These are phyloP conservation scores for Triticum dicoccoides DNA, from an alignment of 176 grass and related monocot species.

Conservation along the genomic window DNA sequence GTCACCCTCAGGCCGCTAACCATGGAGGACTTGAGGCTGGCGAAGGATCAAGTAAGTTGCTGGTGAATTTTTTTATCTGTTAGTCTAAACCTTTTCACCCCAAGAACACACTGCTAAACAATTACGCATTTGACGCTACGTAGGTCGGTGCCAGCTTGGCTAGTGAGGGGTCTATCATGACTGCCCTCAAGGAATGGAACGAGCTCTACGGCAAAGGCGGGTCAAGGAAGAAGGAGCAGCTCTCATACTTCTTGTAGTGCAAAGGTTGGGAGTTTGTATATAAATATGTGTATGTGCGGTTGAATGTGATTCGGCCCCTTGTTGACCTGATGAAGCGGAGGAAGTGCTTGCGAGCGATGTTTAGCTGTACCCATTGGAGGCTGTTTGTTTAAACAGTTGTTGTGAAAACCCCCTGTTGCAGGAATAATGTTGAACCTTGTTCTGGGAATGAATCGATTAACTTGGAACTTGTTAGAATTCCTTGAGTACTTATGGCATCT, in stretches of 20 bases:
- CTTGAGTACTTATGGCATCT: background rate
- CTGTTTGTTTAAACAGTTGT: background rate
- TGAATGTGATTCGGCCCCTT: background rate
- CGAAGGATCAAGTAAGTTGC: constrained; percentile 72
- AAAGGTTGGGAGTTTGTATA: constrained; percentile 10
- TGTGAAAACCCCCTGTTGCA: background rate
- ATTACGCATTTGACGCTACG: background rate
- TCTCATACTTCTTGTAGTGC: constrained; percentile 78
- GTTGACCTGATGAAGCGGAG: background rate
- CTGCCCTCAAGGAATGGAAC: constrained; percentile 79
- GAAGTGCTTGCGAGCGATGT: background rate
- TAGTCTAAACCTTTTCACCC: background rate
- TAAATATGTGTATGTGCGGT: background rate
- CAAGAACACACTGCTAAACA: background rate
- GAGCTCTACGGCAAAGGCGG: constrained; percentile 81
- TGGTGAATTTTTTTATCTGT: background rate
- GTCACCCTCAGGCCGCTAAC: constrained; percentile 62
- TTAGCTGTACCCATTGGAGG: background rate
- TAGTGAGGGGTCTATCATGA: constrained; percentile 58
- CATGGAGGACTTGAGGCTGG: constrained; percentile 83
- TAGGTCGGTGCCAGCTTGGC: constrained; percentile 75
- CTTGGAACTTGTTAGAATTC: background rate
- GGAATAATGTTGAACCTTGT: constrained; percentile 11
- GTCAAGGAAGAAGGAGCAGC: constrained; percentile 63
- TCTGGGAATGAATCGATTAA: background rate